These are phyloP conservation scores for Kodamaea laetipori DNA, from an alignment of 805 yeast genomes.

Conservation along the genomic window DNA sequence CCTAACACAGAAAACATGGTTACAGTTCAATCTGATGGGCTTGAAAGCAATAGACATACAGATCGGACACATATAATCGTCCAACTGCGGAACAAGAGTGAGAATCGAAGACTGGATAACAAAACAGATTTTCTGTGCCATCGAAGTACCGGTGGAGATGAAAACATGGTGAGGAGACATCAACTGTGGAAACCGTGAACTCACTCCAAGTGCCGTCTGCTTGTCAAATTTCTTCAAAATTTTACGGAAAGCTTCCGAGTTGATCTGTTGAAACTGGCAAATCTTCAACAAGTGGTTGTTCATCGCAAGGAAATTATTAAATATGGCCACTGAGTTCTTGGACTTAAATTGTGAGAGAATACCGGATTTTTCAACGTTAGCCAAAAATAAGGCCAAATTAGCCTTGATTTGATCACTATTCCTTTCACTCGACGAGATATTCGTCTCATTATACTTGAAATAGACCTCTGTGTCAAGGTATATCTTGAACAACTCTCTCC, in stretches of 20 bases:
- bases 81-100: slow-evolving; percentile 67
- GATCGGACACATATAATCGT: slow-evolving; percentile 74
- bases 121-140: slow-evolving; percentile 56
- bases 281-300: slow-evolving; percentile 58
- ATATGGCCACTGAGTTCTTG: slow-evolving; percentile 47
- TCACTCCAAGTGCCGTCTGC: slow-evolving; percentile 58
- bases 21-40: slow-evolving; percentile 65
- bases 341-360: slow-evolving; percentile 46
- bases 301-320: slow-evolving; percentile 51
- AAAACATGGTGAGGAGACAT: slow-evolving; percentile 44
- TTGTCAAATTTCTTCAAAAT: slow-evolving; percentile 78
- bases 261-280: slow-evolving; percentile 61
- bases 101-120: slow-evolving; percentile 57
- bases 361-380: slow-evolving; percentile 39
- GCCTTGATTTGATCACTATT: slow-evolving; percentile 47
- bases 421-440: slow-evolving; percentile 44
- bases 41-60: slow-evolving; percentile 71
- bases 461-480: slow-evolving; percentile 70
- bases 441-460: slow-evolving; percentile 51
- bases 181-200: slow-evolving; percentile 48
- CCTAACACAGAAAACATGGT: slow-evolving; percentile 71
- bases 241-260: slow-evolving; percentile 63
- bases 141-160: slow-evolving; percentile 44
- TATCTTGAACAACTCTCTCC: slow-evolving; percentile 68
- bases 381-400: slow-evolving; percentile 44